A percentile compares a stretch with the other conserved stretches of the same genome.
phyloP scores from a whole-genome alignment of 169 alveolate genomes.

The Plasmodium vivax region DNA sequence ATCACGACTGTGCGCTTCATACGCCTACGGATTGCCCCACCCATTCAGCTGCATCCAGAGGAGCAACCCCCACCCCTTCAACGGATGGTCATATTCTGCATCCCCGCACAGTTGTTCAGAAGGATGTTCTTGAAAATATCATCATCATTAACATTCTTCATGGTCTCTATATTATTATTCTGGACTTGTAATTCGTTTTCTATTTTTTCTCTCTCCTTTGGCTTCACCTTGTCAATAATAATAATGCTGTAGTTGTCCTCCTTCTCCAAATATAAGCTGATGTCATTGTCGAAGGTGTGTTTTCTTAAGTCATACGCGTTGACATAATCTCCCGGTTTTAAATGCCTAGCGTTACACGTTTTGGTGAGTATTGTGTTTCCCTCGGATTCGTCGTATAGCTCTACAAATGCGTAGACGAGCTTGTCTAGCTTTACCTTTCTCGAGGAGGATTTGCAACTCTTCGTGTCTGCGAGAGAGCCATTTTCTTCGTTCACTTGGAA shows the following conservation, averaged over 20 bases:
- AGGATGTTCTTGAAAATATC: constrained; percentile 23
- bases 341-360: constrained; percentile 66
- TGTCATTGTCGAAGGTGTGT: constrained; percentile 53
- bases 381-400: constrained; percentile 61
- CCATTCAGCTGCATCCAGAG: neutral
- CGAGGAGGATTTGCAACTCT: constrained; percentile 54
- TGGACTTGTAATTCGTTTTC: constrained; percentile 45
- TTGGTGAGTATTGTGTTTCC: constrained; percentile 58
- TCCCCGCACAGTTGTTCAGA: constrained; percentile 16
- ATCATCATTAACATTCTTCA: constrained; percentile 42
- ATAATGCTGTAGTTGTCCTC: constrained; percentile 58
- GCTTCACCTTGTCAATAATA: constrained; percentile 60
- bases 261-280: constrained; percentile 30
- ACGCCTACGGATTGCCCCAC: neutral
- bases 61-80: neutral
- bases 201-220: constrained; percentile 50
- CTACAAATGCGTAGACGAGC: constrained; percentile 62
- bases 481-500: neutral
- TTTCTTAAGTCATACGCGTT: constrained; percentile 71
- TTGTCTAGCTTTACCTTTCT: constrained; percentile 67
- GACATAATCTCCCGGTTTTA: constrained; percentile 72
- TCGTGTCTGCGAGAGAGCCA: constrained; percentile 3
- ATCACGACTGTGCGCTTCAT: neutral
- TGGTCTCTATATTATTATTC: constrained; percentile 62
- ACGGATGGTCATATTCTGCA: constrained; percentile 29